Evolutionary conservation across 2,329 filamentous ascomycete genomes (phyloP).

Genomic region (Colletotrichum costaricense): DNA sequence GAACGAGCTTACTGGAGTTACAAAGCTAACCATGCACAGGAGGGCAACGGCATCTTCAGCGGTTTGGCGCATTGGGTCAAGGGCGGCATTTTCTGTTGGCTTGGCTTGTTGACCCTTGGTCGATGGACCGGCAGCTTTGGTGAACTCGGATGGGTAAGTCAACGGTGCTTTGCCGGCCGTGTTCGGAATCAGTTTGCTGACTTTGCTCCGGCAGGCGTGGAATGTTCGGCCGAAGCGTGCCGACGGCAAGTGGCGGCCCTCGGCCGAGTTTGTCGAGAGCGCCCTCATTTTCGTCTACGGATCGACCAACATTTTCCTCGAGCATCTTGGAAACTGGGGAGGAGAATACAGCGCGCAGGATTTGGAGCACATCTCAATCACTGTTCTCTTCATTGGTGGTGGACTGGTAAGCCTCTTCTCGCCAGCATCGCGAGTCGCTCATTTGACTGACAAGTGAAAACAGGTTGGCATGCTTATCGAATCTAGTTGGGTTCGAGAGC

Average conservation of each 20-base stretch:
- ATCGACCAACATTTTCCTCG: constrained; percentile 89
- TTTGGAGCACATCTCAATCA: constrained; percentile 92
- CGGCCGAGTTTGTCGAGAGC: constrained; percentile 90
- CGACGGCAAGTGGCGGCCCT: constrained; percentile 75
- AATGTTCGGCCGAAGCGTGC: constrained; percentile 76
- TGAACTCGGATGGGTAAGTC: constrained; percentile 82
- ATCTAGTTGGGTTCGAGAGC: constrained; percentile 74
- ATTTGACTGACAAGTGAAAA: constrained; percentile 38
- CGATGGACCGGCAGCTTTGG: constrained; percentile 92
- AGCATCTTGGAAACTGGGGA: constrained; percentile 83
- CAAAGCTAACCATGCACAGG: constrained; percentile 55
- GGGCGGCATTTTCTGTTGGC: constrained; percentile 94
- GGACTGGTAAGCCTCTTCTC: constrained; percentile 72
- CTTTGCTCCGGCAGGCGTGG: constrained; percentile 72
- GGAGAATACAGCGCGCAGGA: constrained; percentile 80
- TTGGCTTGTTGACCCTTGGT: constrained; percentile 86
- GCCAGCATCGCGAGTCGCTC: neutral
- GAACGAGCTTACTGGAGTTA: neutral
- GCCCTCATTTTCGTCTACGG: constrained; percentile 93
- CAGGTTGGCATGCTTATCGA: constrained; percentile 88
- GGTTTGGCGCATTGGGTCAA: constrained; percentile 95
- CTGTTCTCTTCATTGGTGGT: constrained; percentile 92
- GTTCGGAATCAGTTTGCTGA: constrained; percentile 23
- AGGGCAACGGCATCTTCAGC: constrained; percentile 77
- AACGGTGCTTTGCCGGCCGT: neutral